phyloP scores from a whole-genome alignment of 441 rosid species.

The Mallotus repandus region DNA sequence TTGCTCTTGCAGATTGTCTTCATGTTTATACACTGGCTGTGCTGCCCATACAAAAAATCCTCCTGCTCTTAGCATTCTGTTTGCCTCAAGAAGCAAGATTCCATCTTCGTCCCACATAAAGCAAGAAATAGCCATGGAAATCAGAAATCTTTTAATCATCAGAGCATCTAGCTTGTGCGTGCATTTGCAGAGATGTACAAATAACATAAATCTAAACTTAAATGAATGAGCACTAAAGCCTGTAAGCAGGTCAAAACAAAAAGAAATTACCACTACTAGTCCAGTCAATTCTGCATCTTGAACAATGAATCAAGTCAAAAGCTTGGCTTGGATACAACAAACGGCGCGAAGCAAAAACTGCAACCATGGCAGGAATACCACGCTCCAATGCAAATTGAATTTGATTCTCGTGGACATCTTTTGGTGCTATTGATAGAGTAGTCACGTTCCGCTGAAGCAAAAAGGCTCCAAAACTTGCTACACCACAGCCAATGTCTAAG shows the following conservation, averaged over 20 bases:
- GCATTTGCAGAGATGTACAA: neutral
- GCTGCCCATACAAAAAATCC: slow-evolving; percentile 95
- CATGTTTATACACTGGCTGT: slow-evolving; percentile 86
- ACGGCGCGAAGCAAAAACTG: slow-evolving; percentile 73
- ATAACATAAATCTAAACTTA: neutral
- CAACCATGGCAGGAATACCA: slow-evolving; percentile 93
- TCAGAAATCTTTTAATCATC: slow-evolving; percentile 16
- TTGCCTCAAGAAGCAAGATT: slow-evolving; percentile 79
- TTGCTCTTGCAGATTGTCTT: slow-evolving; percentile 65
- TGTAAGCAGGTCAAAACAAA: neutral
- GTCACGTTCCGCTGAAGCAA: slow-evolving; percentile 58
- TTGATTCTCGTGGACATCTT: slow-evolving; percentile 91
- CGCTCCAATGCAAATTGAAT: slow-evolving; percentile 96
- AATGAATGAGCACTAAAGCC: slow-evolving; percentile 1
- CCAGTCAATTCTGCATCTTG: slow-evolving; percentile 92
- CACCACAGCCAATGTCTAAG: slow-evolving; percentile 86
- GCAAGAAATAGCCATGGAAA: slow-evolving; percentile 13
- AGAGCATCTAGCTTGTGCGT: neutral
- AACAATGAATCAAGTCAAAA: slow-evolving; percentile 88
- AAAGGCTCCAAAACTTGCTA: slow-evolving; percentile 91
- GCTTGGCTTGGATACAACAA: slow-evolving; percentile 90
- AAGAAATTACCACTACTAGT: slow-evolving; percentile 64
- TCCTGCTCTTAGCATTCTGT: slow-evolving; percentile 85
- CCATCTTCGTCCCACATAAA: slow-evolving; percentile 57
- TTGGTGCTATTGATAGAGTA: slow-evolving; percentile 83